Base-by-base conservation (phyloP, 2,329 filamentous ascomycete genomes). In the Dothidotthia symphoricarpi region DNA sequence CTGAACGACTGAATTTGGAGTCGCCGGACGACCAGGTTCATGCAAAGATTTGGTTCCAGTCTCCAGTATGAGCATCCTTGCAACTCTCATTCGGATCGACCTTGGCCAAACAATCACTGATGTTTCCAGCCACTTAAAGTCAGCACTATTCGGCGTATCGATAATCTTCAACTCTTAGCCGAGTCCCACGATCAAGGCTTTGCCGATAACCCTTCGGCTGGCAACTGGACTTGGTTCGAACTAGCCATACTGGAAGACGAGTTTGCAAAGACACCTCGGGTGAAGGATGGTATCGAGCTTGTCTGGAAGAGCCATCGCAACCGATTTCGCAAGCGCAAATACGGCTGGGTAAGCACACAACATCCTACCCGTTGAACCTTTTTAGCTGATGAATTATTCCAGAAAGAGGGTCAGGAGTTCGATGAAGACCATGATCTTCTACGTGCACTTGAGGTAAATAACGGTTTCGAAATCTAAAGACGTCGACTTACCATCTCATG, bases 201-300 rank as follows among this genome's bases (percentile, higher is more conserved):
- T 11, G 16, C 16, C 16, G 25, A 29, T 17, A 24, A 36, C 16
- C n/a, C 9, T 13, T n/a, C 15, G 5, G 19, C 9, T 5, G 34
- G 34, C 11, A n/a, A 12, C 19, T 36, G 34, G 34, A 36, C 34
- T 22, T 36, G 34, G 27, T 30, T 36, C 26, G 34, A 36, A 11
- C 34, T 36, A 10, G 34, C 11, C 25, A 19, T 36, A 4, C 28
- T 24, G 13, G 34, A 30, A 16, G 17, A 36, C 22, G 34, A 36
- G 16, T 22, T 6, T 22, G 15, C 25, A n/a, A 16, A 17, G n/a
- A 6, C 11, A 4, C 25, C 25, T 8, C 14, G 15, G 6, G n/a
- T 15, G 3, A 30, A 36, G 19, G 34, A 30, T 24, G 34, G 19
- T 6, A 16, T 36, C 13, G 25, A 29, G 13, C 34, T 36, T 15